Evolutionary conservation across 2,329 filamentous ascomycete genomes (phyloP).

Genomic region (Hypocrella siamensis): DNA sequence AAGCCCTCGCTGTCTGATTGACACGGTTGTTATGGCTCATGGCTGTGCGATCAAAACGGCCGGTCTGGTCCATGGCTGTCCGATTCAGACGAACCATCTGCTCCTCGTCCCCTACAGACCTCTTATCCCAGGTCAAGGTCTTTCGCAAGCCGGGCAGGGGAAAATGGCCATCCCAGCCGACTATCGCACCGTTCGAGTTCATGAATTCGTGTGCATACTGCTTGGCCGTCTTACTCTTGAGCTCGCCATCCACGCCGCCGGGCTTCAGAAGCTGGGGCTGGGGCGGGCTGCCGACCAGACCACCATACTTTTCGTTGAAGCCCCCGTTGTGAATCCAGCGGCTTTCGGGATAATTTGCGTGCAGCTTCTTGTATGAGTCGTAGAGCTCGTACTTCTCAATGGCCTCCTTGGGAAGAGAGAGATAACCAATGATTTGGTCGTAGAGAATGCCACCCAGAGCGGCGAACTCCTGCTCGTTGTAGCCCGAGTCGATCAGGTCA

Average conservation of each 20-base stretch:
- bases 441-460: neutral
- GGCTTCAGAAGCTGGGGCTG: neutral
- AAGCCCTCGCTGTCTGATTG: no score
- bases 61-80: no score
- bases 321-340: neutral
- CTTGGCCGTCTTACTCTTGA: neutral
- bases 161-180: constrained; percentile 1
- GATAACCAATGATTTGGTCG: neutral
- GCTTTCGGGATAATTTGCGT: neutral
- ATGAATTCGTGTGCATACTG: neutral
- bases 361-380: neutral
- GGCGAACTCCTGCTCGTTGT: neutral
- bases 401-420: neutral
- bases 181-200: neutral
- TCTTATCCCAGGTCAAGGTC: no score
- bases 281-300: neutral
- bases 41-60: no score
- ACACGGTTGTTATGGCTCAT: no score
- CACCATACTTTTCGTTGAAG: neutral
- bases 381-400: neutral
- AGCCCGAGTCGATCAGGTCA: neutral
- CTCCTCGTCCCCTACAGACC: no score
- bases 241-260: neutral
- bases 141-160: neutral
- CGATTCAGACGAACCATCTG: no score